Evolutionary conservation across 164 flowering plant species (phyloP), one percentile per base, ranked within the genome.

Genomic region (Piper longum): DNA sequence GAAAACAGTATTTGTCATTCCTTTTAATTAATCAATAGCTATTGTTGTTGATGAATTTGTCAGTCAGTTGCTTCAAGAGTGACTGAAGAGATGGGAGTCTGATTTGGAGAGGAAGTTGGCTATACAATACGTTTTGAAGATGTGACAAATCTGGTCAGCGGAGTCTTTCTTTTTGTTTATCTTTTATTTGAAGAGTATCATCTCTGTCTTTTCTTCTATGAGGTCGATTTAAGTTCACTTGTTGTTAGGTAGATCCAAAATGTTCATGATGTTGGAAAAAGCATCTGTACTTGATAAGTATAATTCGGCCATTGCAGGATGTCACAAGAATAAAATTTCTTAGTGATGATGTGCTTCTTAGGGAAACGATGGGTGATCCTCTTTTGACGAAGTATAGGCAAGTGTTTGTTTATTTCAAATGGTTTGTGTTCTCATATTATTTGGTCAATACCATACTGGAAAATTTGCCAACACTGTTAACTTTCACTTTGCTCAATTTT

Each of bases 311-410:
- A 9, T 9, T 48, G 63, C 84, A 89, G 97, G 89, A 73, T 62
- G 69, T 72, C 39, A 93, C 97, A 4, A 71, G 54, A 81, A 76
- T 93, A 75, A 93, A 93, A 61, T 93, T 90, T 82, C 89, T 93
- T 39, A 93, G 97, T 3, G 97, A 93, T 78, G 99, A 97, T 63
- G 91, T 93, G 26, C 72, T 93, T 54, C 89, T 93, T 5, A 77
- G 95, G 69, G 99, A 93, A 75, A 93, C 90, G 99, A 93, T 93
- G 99, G 95, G 85, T 71, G 99, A 93, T 83, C 99, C 99, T 62
- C 97, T 93, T 64, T 77, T 93, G 77, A 84, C 91, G 69, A 86
- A 86, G 68, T 93, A 93, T 64, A 88, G 97, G 96, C 88, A 36
- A 26, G 7, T 16, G 48, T 58, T 56, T 0, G 41, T 56, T 57